Conservation (phyloP, 768 basidiomycete genomes). For the Russula virescens region DNA sequence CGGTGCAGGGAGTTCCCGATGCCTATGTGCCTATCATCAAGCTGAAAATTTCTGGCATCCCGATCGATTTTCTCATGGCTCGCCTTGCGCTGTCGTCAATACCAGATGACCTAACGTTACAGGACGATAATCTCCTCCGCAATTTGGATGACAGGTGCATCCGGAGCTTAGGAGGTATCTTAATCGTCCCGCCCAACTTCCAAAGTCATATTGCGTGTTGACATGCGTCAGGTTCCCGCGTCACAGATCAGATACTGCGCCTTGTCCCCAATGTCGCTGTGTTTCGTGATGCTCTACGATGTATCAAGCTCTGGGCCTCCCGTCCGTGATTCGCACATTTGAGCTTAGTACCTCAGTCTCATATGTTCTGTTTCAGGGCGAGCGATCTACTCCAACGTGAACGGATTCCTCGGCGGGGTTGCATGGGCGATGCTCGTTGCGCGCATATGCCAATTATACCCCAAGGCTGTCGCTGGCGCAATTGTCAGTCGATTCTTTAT, state of each 20-base stretch:
- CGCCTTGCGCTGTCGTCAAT: slow-evolving; percentile 80
- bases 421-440: slow-evolving; percentile 99
- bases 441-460: slow-evolving; percentile 97
- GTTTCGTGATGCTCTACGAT: slow-evolving; percentile 90
- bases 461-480: slow-evolving; percentile 87
- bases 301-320: slow-evolving; percentile 98
- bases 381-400: slow-evolving; percentile 97
- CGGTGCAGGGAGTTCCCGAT: slow-evolving; percentile 81
- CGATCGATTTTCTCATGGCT: slow-evolving; percentile 92
- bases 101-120: slow-evolving; percentile 85
- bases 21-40: slow-evolving; percentile 96
- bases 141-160: slow-evolving; percentile 94
- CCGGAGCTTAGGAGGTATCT: slow-evolving; percentile 85
- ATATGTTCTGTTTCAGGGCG: slow-evolving; percentile 47
- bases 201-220: slow-evolving; percentile 2
- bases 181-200: not conserved
- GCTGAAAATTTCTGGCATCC: slow-evolving; percentile 84
- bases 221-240: slow-evolving; percentile 67
- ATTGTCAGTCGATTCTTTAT: slow-evolving; percentile 98
- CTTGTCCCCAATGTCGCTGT: slow-evolving; percentile 92
- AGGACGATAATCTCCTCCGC: slow-evolving; percentile 85
- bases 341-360: slow-evolving; percentile 1
- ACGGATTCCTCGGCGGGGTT: slow-evolving; percentile 95
- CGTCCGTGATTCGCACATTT: slow-evolving; percentile 44
- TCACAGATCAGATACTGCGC: slow-evolving; percentile 92